Evolutionary conservation across 1,284 basidiomycete genomes (phyloP).

Genomic region (Moesziomyces aphidis): DNA sequence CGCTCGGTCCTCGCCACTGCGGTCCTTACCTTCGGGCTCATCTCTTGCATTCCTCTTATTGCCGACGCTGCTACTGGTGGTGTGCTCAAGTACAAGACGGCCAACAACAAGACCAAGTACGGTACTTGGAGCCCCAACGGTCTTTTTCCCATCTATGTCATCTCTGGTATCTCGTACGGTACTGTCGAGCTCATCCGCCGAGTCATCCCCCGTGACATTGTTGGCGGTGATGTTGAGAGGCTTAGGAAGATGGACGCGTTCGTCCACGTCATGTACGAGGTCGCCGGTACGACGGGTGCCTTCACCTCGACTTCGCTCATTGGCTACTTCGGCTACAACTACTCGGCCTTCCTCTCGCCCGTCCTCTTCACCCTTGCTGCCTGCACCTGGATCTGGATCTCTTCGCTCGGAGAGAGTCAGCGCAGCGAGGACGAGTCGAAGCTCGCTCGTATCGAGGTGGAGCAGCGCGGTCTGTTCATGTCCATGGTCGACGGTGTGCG

Average conservation of each 20-base stretch:
- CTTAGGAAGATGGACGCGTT: constrained; percentile 68
- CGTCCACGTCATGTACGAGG: constrained; percentile 68
- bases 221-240: constrained; percentile 62
- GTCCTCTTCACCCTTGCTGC: constrained; percentile 63
- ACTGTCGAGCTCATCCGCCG: constrained; percentile 69
- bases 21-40: constrained; percentile 66
- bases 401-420: constrained; percentile 48
- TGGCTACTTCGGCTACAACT: constrained; percentile 68
- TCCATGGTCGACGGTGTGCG: constrained; percentile 54
- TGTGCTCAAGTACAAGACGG: constrained; percentile 52
- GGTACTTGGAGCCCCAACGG: constrained; percentile 66
- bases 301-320: constrained; percentile 68
- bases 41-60: constrained; percentile 66
- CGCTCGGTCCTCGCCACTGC: constrained; percentile 66
- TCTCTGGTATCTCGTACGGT: constrained; percentile 67
- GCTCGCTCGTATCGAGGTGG: constrained; percentile 34
- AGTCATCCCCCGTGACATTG: constrained; percentile 67
- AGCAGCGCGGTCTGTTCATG: constrained; percentile 33
- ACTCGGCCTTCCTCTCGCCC: constrained; percentile 65
- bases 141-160: constrained; percentile 65
- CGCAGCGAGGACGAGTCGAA: constrained; percentile 28
- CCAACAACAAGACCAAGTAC: constrained; percentile 63
- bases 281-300: constrained; percentile 68
- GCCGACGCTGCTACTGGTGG: constrained; percentile 68
- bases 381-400: constrained; percentile 57